These are phyloP conservation scores for Ceratocystis alfenasii DNA, from an alignment of 2,329 filamentous ascomycete genomes.

Conservation along the genomic window DNA sequence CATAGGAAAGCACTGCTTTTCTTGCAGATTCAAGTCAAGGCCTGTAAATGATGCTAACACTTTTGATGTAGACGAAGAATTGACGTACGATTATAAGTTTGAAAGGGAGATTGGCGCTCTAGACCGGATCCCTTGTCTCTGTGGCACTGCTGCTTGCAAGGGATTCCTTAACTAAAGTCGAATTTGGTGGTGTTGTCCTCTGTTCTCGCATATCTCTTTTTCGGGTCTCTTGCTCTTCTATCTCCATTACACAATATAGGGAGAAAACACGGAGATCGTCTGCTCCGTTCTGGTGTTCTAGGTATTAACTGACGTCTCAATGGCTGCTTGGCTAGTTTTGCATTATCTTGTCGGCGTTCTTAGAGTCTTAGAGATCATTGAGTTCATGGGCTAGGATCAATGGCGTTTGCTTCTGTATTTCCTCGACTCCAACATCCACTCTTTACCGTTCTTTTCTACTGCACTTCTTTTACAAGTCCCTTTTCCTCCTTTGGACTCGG, in stretches of 20 bases:
- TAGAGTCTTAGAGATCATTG: background rate
- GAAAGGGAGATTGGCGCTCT: slow-evolving; percentile 90
- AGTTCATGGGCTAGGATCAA: too few species aligned
- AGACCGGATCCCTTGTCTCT: slow-evolving; percentile 93
- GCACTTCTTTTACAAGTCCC: background rate
- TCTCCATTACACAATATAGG: background rate
- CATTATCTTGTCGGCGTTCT: background rate
- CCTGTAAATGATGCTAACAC: slow-evolving; percentile 18
- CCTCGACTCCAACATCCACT: background rate
- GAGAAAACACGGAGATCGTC: background rate
- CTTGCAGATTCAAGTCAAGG: background rate
- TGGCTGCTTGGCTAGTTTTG: background rate
- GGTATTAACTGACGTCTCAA: background rate
- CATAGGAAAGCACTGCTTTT: background rate
- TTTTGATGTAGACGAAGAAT: slow-evolving; percentile 66
- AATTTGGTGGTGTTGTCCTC: background rate
- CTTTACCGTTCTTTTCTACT: background rate
- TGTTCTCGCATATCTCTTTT: background rate
- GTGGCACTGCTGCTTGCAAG: slow-evolving; percentile 91
- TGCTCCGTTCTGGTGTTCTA: background rate
- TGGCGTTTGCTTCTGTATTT: background rate
- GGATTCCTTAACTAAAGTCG: slow-evolving; percentile 80
- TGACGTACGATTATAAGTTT: slow-evolving; percentile 99
- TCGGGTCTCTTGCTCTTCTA: background rate
- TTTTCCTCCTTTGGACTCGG: background rate